Evolutionary conservation across 495 filamentous ascomycete species (phyloP).

Genomic region (Terfezia claveryi): DNA sequence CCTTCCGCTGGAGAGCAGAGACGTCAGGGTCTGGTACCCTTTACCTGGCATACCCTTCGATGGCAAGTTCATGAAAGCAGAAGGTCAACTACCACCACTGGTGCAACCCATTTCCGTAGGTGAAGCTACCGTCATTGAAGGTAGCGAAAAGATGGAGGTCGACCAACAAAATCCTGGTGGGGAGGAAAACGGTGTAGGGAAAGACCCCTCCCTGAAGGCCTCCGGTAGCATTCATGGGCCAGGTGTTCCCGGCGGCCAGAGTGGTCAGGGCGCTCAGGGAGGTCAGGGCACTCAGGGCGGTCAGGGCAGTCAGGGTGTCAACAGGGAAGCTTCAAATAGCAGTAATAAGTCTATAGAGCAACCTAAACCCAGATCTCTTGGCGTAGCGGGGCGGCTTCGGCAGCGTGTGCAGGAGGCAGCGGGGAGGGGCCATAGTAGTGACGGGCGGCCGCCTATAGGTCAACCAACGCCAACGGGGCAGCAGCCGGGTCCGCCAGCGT

Average conservation of each 20-base stretch:
- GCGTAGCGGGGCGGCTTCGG: conserved; percentile 7
- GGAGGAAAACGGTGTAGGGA: conserved; percentile 19
- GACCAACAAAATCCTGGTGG: conserved; percentile 23
- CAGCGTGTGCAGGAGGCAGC: background rate
- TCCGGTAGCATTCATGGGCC: background rate
- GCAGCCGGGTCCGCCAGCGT: conserved; percentile 12
- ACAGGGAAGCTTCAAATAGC: background rate
- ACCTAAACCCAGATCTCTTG: conserved; percentile 4
- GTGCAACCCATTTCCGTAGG: conserved; percentile 21
- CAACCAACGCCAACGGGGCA: background rate
- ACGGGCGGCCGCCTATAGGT: conserved; percentile 5
- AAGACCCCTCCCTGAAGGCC: background rate
- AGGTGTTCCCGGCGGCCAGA: background rate
- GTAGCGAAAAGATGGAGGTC: conserved; percentile 23
- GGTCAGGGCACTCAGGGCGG: background rate
- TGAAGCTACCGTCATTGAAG: conserved; percentile 25
- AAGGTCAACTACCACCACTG: conserved; percentile 50
- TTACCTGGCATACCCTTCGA: conserved; percentile 45
- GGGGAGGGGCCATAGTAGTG: conserved; percentile 17
- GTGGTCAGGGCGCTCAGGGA: background rate
- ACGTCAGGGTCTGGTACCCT: conserved; percentile 71
- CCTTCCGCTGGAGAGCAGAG: conserved; percentile 73
- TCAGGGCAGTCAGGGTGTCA: conserved; percentile 3
- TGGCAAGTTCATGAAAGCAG: conserved; percentile 60
- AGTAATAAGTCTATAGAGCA: background rate